These are phyloP conservation scores for Phoma sp. DNA, from an alignment of 2,329 filamentous ascomycete genomes.

Conservation along the genomic window DNA sequence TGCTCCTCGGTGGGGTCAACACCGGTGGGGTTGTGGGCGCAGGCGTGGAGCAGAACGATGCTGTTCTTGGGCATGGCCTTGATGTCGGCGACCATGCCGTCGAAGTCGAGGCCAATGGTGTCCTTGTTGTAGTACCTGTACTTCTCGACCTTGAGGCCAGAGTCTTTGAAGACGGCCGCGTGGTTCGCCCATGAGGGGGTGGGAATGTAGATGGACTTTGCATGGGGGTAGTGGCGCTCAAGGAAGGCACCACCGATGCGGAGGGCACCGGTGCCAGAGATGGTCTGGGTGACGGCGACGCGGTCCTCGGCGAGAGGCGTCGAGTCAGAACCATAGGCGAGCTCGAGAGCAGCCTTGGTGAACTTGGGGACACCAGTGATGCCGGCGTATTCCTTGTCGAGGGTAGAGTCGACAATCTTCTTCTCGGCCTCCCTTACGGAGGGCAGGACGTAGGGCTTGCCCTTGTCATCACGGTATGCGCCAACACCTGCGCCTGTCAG, in stretches of 20 bases:
- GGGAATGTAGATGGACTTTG: slow-evolving; percentile 96
- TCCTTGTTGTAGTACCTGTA: slow-evolving; percentile 99
- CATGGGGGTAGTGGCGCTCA: slow-evolving; percentile 84
- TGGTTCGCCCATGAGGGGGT: slow-evolving; percentile 98
- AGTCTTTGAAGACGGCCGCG: slow-evolving; percentile 93
- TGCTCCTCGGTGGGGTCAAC: slow-evolving; percentile 91
- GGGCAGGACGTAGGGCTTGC: slow-evolving; percentile 96
- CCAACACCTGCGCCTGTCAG: slow-evolving; percentile 74
- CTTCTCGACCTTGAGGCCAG: slow-evolving; percentile 87
- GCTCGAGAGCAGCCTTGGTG: slow-evolving; percentile 86
- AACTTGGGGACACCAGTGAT: slow-evolving; percentile 96
- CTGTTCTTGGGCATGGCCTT: slow-evolving; percentile 85
- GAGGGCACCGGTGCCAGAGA: slow-evolving; percentile 95
- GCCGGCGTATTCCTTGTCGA: slow-evolving; percentile 98
- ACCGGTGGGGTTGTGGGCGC: slow-evolving; percentile 97
- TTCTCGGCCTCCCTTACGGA: slow-evolving; percentile 90
- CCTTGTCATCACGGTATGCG: slow-evolving; percentile 96
- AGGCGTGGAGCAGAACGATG: slow-evolving; percentile 93
- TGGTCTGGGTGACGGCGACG: slow-evolving; percentile 93
- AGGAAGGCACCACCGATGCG: slow-evolving; percentile 95
- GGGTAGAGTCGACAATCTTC: slow-evolving; percentile 75
- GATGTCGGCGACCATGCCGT: slow-evolving; percentile 89
- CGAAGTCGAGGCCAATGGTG: slow-evolving; percentile 97
- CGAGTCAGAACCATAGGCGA: slow-evolving; percentile 87
- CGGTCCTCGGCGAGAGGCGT: slow-evolving; percentile 75